These are phyloP conservation scores for Mollisiaceae sp. DNA, from an alignment of 2,329 filamentous ascomycete genomes.

Conservation along the genomic window DNA sequence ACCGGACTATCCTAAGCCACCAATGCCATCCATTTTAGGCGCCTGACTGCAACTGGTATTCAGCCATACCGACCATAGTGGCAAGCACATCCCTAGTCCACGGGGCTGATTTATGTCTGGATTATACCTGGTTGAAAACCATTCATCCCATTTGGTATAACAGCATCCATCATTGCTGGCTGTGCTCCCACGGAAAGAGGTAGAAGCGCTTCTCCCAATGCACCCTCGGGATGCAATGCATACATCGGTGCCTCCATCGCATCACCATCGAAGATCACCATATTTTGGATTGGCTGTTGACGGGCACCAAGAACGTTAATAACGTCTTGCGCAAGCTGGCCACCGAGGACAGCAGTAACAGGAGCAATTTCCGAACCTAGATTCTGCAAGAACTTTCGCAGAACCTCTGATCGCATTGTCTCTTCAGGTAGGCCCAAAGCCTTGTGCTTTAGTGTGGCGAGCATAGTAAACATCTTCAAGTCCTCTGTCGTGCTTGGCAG, in stretches of 20 bases:
- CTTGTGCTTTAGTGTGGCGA: conserved; percentile 79
- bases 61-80: neutral
- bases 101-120: conserved; percentile 31
- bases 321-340: conserved; percentile 90
- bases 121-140: conserved; percentile 34
- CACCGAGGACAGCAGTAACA: conserved; percentile 87
- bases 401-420: conserved; percentile 71
- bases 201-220: conserved; percentile 57
- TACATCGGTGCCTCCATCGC: conserved; percentile 80
- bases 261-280: conserved; percentile 89
- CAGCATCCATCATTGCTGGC: conserved; percentile 27
- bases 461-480: conserved; percentile 75
- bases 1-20: neutral
- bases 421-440: conserved; percentile 72
- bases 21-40: neutral
- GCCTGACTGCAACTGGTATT: neutral
- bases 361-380: conserved; percentile 84
- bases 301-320: conserved; percentile 92
- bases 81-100: too few relatives aligned
- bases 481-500: conserved; percentile 65
- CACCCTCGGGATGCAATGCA: conserved; percentile 74
- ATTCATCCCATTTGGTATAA: conserved; percentile 28
- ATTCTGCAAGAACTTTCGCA: conserved; percentile 86
- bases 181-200: conserved; percentile 35
- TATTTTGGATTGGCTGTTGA: conserved; percentile 95